A percentile compares a stretch with the other conserved stretches of the same genome.
Conservation (phyloP, 257 asterid genomes). For the Coffea canephora region DNA sequence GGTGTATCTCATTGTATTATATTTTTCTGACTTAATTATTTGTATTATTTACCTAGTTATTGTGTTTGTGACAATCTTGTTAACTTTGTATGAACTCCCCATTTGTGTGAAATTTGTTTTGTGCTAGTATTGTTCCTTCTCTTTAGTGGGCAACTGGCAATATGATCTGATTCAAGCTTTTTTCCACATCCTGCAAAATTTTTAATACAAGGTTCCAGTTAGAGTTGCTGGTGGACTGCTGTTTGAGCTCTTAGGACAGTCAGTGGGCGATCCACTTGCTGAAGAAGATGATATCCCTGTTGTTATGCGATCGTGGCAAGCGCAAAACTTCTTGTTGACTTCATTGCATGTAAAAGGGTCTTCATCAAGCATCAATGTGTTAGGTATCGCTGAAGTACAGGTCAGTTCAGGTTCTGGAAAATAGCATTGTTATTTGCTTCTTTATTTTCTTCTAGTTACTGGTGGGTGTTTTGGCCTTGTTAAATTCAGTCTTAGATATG, state of each 20-base stretch:
- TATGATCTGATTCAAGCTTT: not conserved
- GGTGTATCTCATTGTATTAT: too few relatives aligned
- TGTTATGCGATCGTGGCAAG: constrained; percentile 48
- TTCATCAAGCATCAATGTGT: constrained; percentile 35
- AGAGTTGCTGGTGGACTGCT: constrained; percentile 52
- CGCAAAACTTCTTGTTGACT: constrained; percentile 43
- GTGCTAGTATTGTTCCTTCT: not conserved
- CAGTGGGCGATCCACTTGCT: constrained; percentile 38
- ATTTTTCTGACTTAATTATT: too few relatives aligned
- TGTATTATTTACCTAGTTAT: too few relatives aligned
- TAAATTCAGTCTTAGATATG: not conserved
- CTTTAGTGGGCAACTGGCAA: not conserved
- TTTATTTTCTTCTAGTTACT: not conserved
- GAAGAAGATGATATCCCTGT: constrained; percentile 49
- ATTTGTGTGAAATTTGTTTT: not conserved
- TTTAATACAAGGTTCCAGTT: constrained; percentile 43
- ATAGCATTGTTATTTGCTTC: not conserved
- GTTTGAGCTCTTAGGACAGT: constrained; percentile 52
- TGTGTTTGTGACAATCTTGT: too few relatives aligned
- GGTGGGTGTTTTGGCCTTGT: not conserved
- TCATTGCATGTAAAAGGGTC: constrained; percentile 46
- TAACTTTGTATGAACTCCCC: too few relatives aligned
- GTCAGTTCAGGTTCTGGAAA: constrained; percentile 27
- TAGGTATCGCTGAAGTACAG: constrained; percentile 50
- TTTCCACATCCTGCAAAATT: not conserved